Percentiles rank a stretch among this genome's conserved stretches.
These are phyloP conservation scores for Diaporthe sp. DNA, from an alignment of 2,329 filamentous ascomycete species.

Conservation along the genomic window DNA sequence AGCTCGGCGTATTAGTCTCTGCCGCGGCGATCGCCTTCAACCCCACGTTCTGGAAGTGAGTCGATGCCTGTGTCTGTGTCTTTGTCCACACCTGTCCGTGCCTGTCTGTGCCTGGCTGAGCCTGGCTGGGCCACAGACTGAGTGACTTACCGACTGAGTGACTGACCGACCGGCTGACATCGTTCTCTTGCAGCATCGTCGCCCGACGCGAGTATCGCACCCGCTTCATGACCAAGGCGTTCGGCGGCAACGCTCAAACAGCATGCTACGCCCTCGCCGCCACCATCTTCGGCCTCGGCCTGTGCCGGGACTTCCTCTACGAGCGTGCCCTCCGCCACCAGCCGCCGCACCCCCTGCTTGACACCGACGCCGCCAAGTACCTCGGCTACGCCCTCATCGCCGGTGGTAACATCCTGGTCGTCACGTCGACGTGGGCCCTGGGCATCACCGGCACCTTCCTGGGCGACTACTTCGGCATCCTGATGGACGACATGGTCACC, in stretches of 20 bases:
- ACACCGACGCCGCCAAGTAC: conserved; percentile 70
- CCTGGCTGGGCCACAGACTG: not conserved
- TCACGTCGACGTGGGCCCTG: conserved; percentile 91
- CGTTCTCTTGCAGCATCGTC: conserved; percentile 53
- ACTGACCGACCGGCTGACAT: not conserved
- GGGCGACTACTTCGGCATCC: conserved; percentile 98
- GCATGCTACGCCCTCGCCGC: conserved; percentile 93
- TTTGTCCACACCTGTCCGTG: no score
- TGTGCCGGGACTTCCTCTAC: conserved; percentile 90
- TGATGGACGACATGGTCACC: conserved; percentile 95
- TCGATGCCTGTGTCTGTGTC: conserved; percentile 43
- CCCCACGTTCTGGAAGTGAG: conserved; percentile 99
- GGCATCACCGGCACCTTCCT: conserved; percentile 97
- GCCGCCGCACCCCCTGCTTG: conserved; percentile 81
- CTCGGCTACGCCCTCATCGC: conserved; percentile 80
- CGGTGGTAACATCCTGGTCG: conserved; percentile 84
- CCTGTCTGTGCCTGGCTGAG: not conserved
- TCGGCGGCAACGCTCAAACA: conserved; percentile 80
- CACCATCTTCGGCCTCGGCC: conserved; percentile 91
- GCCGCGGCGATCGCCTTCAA: conserved; percentile 91
- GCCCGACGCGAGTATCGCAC: conserved; percentile 81
- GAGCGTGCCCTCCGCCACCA: conserved; percentile 83
- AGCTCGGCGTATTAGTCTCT: conserved; percentile 72
- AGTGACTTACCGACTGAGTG: not conserved
- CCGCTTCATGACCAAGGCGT: conserved; percentile 88